Evolutionary conservation across 176 grass and related monocot species (phyloP), one percentile per base, ranked within the genome.

Genomic region (Saccharum officinarum): DNA sequence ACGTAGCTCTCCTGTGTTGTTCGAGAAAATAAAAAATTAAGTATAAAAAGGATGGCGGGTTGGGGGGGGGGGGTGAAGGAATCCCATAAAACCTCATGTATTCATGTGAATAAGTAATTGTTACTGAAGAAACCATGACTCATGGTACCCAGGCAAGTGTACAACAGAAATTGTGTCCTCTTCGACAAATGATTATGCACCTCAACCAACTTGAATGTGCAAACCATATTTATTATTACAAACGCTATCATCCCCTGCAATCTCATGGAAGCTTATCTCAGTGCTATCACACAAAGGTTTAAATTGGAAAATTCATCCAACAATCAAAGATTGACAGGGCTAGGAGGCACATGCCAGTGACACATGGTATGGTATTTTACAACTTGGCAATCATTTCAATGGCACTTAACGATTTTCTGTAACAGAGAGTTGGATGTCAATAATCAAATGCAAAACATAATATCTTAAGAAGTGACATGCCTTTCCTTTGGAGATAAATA

Each of bases 371-470:
- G 47, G 47, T 55, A 76, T 54, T 76, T 75, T n/a, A 17, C 73
- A 37, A 36, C 16, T 36, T 36, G 47, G 73, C 15, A 10, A 63
- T 10, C 13, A 78, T 26, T 78, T 63, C 22, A 42, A 41, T 55
- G 10, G 12, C 41, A 78, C 22, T 23, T 12, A 77, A 22, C 0
- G 3, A 62, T 22, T 60, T 60, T 77, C 28, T 62, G 13, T 30
- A 64, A 44, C 23, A 47, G 34, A 47, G 59, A 81, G 41, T n/a
- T 67, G 18, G 55, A 69, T 16, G 52, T 13, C 18, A 12, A 86
- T 38, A 80, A 73, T 47, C 80, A 22, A 7, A 47, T 59, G 60
- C 22, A 61, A 84, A 64, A 76, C 4, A 69, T 55, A 73, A 82
- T 64, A 81, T 28, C 64, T 55, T 10, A 50, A 73, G 39, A 50